phyloP scores from a whole-genome alignment of 192 early-diverging fungal genomes.

The Backusella parvicylindrica region DNA sequence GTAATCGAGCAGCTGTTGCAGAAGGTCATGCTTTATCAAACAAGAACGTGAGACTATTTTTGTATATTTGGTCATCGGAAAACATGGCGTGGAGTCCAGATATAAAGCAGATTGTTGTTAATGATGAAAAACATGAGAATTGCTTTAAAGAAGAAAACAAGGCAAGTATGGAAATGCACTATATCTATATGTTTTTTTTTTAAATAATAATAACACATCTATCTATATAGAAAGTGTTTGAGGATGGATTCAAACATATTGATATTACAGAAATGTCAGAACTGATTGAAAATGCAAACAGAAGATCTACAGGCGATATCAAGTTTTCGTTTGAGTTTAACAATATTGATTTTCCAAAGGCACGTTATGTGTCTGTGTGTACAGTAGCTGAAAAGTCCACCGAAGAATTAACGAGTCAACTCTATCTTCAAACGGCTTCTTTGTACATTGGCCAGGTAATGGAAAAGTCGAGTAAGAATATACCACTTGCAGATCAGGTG shows the following conservation, averaged over 20 bases:
- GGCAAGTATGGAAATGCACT: no score
- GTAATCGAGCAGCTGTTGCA: not conserved
- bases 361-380: not conserved
- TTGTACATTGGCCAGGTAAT: not conserved
- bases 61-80: conserved; percentile 12
- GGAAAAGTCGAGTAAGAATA: not conserved
- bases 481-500: not conserved
- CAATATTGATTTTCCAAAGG: not conserved
- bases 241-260: conserved; percentile 7
- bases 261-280: conserved; percentile 14
- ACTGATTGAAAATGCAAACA: not conserved
- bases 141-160: not conserved
- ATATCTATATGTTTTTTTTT: no score
- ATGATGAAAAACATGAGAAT: not conserved
- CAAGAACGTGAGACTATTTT: not conserved
- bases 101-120: not conserved
- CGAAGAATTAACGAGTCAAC: not conserved
- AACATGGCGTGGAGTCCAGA: conserved; percentile 2
- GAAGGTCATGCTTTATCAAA: not conserved
- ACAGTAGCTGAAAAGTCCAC: conserved; percentile 1
- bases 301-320: not conserved
- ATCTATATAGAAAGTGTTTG: not conserved
- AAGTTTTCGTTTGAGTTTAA: not conserved
- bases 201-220: not conserved
- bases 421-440: not conserved